These are phyloP conservation scores for Talaromyces stipitatus DNA, from an alignment of 495 filamentous ascomycete species.

Conservation along the genomic window DNA sequence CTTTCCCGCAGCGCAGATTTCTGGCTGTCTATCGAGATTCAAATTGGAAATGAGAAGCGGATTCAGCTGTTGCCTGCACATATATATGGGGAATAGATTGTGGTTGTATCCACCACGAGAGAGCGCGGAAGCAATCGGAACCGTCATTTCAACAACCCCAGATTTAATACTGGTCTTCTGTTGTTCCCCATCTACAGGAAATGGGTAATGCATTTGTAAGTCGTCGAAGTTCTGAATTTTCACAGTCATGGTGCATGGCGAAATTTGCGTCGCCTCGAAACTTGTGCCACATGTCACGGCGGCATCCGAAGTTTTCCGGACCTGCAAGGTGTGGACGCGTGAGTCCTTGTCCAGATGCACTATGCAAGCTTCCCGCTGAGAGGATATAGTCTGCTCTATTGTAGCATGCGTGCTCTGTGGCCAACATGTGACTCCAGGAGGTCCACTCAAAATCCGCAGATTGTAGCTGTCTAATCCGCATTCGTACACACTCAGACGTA, in stretches of 20 bases:
- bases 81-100: not conserved
- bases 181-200: slow-evolving; percentile 25
- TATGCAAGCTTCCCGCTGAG: not conserved
- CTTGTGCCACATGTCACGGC: not conserved
- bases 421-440: not conserved
- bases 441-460: not conserved
- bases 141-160: not conserved
- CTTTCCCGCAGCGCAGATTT: not conserved
- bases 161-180: slow-evolving; percentile 24
- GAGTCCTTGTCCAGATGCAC: not conserved
- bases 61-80: not conserved
- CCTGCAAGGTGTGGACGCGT: not conserved
- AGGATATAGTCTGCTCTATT: not conserved
- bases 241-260: not conserved
- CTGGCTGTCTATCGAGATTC: not conserved
- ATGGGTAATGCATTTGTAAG: slow-evolving; percentile 12
- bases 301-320: not conserved
- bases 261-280: not conserved
- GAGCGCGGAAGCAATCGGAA: not conserved
- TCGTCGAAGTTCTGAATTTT: not conserved
- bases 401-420: not conserved
- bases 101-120: not conserved
- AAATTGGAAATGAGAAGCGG: not conserved
- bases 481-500: not conserved
- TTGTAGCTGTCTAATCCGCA: not conserved